Conservation (phyloP, 768 basidiomycete genomes). For the Suillus tomentosus region DNA sequence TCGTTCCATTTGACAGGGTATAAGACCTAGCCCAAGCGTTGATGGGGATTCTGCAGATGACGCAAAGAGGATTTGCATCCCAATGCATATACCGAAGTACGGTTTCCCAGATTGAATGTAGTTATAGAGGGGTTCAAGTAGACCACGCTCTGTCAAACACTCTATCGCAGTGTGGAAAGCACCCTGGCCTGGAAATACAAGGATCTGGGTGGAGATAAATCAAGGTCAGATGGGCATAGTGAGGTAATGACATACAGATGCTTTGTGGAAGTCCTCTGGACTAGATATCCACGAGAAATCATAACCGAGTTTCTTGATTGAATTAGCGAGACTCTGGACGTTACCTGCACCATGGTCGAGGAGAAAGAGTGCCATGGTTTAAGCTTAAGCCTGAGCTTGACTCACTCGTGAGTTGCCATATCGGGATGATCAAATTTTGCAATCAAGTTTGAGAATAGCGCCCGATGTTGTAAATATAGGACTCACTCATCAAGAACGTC, state of each 20-base stretch:
- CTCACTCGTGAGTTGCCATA: constrained; percentile 10
- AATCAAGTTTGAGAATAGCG: neutral
- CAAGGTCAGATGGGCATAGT: constrained; percentile 11
- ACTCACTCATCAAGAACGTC: constrained; percentile 3
- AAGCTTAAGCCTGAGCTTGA: neutral
- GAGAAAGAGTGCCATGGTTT: constrained; percentile 68
- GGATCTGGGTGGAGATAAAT: constrained; percentile 54
- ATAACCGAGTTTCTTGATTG: constrained; percentile 81
- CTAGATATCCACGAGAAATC: constrained; percentile 86
- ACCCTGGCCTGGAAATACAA: constrained; percentile 97
- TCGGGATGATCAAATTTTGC: constrained; percentile 13
- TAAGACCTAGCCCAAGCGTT: constrained; percentile 74
- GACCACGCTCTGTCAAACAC: constrained; percentile 69
- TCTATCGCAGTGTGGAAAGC: constrained; percentile 87
- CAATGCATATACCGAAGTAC: constrained; percentile 98
- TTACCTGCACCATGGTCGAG: constrained; percentile 98
- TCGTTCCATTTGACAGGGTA: constrained; percentile 76
- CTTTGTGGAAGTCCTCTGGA: constrained; percentile 81
- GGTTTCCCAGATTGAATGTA: constrained; percentile 89
- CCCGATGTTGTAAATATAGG: neutral
- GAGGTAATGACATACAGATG: constrained; percentile 67
- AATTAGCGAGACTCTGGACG: constrained; percentile 91
- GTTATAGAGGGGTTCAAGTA: constrained; percentile 74
- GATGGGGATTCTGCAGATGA: constrained; percentile 78
- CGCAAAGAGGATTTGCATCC: constrained; percentile 93